phyloP scores from a whole-genome alignment of 352 stramenopile genomes.

The Elongisporangium anandrum region DNA sequence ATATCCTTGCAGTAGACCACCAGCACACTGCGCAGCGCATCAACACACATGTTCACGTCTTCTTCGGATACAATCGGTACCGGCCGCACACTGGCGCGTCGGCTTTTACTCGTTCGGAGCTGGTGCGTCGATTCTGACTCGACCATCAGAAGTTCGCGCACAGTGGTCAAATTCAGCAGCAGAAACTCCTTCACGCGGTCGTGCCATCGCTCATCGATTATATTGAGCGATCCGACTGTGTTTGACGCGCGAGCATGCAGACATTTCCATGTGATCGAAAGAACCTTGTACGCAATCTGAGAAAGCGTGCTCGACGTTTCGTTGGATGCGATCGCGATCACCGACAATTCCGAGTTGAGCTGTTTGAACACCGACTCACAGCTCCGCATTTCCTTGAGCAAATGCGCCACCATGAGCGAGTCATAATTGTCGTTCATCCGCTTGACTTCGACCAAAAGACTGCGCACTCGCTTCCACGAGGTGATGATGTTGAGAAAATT shows the following conservation, averaged over 20 bases:
- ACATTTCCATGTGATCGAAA: constrained; percentile 63
- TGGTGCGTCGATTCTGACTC: constrained; percentile 17
- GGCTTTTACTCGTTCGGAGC: constrained; percentile 1
- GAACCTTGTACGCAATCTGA: constrained; percentile 62
- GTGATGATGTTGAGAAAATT: constrained; percentile 64
- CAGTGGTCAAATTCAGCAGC: constrained; percentile 30
- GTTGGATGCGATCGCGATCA: constrained; percentile 68
- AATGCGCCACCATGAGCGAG: constrained; percentile 54
- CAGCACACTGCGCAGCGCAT: constrained; percentile 48
- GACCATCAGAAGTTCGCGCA: constrained; percentile 55
- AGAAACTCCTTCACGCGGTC: constrained; percentile 66
- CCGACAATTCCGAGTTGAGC: constrained; percentile 56
- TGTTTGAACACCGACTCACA: constrained; percentile 77
- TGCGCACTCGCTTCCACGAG: constrained; percentile 73
- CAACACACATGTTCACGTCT: constrained; percentile 45
- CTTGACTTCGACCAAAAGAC: constrained; percentile 51
- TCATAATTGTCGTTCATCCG: constrained; percentile 77
- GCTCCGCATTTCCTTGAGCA: constrained; percentile 80
- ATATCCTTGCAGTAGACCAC: constrained; percentile 69
- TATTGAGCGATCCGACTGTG: constrained; percentile 22
- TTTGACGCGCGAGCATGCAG: constrained; percentile 29
- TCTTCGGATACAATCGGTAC: constrained; percentile 46
- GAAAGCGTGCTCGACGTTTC: constrained; percentile 59
- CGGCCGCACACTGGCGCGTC: neutral
- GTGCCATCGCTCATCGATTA: constrained; percentile 62